phyloP scores from a whole-genome alignment of 2,329 filamentous ascomycete species.

The Colletotrichum cordylinicola region DNA sequence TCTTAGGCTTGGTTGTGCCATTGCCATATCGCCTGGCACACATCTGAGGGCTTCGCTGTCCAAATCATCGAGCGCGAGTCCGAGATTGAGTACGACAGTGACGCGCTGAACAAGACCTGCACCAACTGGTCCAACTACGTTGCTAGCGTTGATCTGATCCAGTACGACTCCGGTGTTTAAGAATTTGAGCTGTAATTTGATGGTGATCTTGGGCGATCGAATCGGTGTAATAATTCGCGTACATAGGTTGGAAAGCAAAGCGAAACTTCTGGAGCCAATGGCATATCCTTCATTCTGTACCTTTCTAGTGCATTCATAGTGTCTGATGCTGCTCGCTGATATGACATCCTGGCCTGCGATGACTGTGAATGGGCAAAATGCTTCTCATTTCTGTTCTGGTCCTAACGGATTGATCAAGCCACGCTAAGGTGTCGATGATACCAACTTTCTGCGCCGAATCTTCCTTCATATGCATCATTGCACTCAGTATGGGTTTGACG shows the following conservation, averaged over 20 bases:
- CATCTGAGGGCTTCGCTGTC: slow-evolving; percentile 26
- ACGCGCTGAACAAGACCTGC: slow-evolving; percentile 19
- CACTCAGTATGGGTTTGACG: not conserved
- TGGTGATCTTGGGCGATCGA: not conserved
- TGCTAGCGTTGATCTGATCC: not conserved
- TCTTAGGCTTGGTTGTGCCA: slow-evolving; percentile 49
- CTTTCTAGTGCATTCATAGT: not conserved
- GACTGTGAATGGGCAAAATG: not conserved
- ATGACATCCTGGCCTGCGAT: not conserved
- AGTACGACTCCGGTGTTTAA: not conserved
- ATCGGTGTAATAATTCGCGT: not conserved
- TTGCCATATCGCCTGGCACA: slow-evolving; percentile 56
- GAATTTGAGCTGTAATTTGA: not conserved
- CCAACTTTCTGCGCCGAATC: not conserved
- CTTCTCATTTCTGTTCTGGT: not conserved
- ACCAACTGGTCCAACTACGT: slow-evolving; percentile 12
- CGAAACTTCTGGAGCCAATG: not conserved
- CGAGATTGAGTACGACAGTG: slow-evolving; percentile 23
- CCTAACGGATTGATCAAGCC: not conserved
- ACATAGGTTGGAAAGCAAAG: not conserved
- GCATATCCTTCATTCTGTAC: not conserved
- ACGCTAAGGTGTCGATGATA: not conserved
- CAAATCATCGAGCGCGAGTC: slow-evolving; percentile 27
- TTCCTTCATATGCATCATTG: not conserved
- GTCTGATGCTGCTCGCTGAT: not conserved